Evolutionary conservation across 2,329 filamentous ascomycete genomes (phyloP), one percentile per base, ranked within the genome.

Genomic region (Exophiala calicioides): DNA sequence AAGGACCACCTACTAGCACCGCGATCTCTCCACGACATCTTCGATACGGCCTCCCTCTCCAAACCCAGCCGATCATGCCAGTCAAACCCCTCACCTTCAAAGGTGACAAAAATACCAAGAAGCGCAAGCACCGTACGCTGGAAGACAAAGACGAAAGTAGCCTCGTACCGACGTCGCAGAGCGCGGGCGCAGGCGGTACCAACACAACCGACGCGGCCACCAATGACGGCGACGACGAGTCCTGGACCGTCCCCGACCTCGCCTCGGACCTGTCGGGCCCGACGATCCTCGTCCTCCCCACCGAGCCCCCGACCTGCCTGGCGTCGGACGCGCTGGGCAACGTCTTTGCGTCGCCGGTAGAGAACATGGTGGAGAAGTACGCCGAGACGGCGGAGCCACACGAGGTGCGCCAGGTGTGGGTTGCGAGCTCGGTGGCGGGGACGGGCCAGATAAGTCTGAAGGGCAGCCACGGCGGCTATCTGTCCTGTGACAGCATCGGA

Each of bases 321-420:
- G 87, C 90, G 9, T 90, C 86, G 70, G 93, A 98, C 64, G 82
- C 86, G 31, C 85, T 82, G 52, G 93, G 93, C 49, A 88, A 86
- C 62, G 85, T 97, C 12, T 98, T 95, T 67, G 78, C 87, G 4
- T 82, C 86, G 58, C 72, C 77, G 10, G 73, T 98, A 38, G 89
- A 95, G 73, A 96, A 97, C 64, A 84, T 95, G 26, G 79, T 95
- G 50, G 90, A 96, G 47, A 82, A 76, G 19, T 86, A 95, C 63
- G 80, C 88, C 3, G 67, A 77, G n/a, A 95, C 83, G 4, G 89
- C 91, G 6, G 93, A 98, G 70, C 93, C 93, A 38, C 90, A 96
- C 67, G 90, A 97, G 66, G 90, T 97, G 50, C 78, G 91, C 51
- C 90, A 96, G 72, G 93, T 98, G 12, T 98, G 91, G 88, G 81